Conservation (phyloP, 2,329 filamentous ascomycete species). For the Cadophora gregata region DNA sequence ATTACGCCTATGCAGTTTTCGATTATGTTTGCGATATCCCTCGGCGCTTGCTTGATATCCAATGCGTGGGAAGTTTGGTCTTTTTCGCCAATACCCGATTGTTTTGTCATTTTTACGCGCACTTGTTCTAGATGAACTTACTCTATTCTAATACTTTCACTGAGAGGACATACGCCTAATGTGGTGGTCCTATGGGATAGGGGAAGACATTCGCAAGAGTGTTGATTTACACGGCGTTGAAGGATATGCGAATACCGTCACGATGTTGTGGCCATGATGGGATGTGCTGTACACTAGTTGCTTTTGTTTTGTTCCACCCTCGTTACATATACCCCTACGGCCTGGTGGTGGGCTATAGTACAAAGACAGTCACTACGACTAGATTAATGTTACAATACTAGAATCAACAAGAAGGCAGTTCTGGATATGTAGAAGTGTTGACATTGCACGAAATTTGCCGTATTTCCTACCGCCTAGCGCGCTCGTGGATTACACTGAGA, state of each 20-base stretch:
- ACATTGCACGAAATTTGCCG: not conserved
- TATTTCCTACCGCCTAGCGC: not conserved
- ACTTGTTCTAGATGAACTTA: constrained; percentile 16
- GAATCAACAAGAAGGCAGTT: not conserved
- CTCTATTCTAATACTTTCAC: constrained; percentile 28
- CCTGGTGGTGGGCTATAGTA: constrained; percentile 8
- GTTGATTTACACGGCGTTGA: constrained; percentile 23
- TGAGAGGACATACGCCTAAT: constrained; percentile 18
- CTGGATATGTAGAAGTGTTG: not conserved
- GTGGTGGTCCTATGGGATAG: constrained; percentile 16
- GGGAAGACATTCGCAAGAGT: constrained; percentile 17
- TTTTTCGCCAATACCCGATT: constrained; percentile 16
- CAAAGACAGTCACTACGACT: constrained; percentile 17
- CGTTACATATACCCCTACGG: constrained; percentile 25
- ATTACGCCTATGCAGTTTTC: constrained; percentile 17
- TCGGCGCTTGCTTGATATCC: constrained; percentile 25
- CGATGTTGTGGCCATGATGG: not conserved
- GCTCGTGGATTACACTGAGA: not conserved
- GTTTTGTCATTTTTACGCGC: not conserved
- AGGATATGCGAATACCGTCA: constrained; percentile 19
- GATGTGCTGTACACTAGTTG: constrained; percentile 8
- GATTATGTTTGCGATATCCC: constrained; percentile 35
- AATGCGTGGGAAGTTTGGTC: constrained; percentile 12
- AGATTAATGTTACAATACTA: constrained; percentile 17
- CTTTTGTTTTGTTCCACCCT: constrained; percentile 20